Base-by-base conservation (phyloP, 2,329 filamentous ascomycete species). In the Colletotrichum abscissum region DNA sequence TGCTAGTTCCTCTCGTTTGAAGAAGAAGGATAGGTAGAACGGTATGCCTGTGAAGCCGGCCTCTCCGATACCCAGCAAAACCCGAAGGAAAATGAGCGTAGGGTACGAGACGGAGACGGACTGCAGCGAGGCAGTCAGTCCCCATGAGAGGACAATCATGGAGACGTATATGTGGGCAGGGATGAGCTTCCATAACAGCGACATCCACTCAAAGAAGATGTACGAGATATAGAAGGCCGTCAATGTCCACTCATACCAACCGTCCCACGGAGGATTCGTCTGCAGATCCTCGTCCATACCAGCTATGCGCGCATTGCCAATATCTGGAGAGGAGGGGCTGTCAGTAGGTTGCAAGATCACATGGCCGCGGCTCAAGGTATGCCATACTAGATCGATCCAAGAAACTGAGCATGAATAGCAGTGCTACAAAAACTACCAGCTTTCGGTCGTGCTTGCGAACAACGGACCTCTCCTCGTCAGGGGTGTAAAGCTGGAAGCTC, bases 341-440 rank as follows among this genome's bases (percentile, higher is more conserved):
- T 67, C 54, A 67, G 68, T 52, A 26, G 8, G 30, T 16, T 6
- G 16, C 22, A 16, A 28, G 16, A 16, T 30, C 19, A 55, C n/a
- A 26, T 26, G 52, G 33, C 19, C 16, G 11, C 7, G 5, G 19
- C 19, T 5, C 66, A 46, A 22, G 58, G 22, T 46, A 22, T 2
- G 12, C 84, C 88, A 75, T 85, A 95, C 94, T 97, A 22, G 94
- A 95, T 76, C 95, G 89, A 81, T 98, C 95, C 76, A 98, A 83
- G 80, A 97, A 98, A 75, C 92, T 93, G 74, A 98, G 86, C 86
- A 97, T 89, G 80, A 97, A 98, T 14, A 98, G 87, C 72, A 96
- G 81, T 12, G 94, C 93, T 75, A 98, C 88, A 80, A 98, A 97
- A 1, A 94, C 81, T 6, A 97, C 94, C 66, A 98, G 87, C 75